Evolutionary conservation across 257 asterid species (phyloP).

Genomic region (Solanum etuberosum): DNA sequence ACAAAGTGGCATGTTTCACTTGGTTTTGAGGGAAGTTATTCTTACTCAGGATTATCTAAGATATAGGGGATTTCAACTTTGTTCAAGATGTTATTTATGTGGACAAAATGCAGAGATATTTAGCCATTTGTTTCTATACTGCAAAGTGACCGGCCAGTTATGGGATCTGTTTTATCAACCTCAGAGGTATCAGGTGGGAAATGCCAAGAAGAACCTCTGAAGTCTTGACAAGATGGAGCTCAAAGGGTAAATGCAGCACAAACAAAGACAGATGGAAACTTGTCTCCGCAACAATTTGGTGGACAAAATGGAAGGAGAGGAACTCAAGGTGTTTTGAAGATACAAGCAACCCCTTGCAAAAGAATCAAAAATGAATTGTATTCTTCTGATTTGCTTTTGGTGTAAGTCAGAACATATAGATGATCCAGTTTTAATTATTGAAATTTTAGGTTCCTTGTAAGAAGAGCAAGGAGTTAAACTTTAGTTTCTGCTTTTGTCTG

Average conservation of each 20-base stretch:
- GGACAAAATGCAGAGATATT: background rate
- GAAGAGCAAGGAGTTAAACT: background rate
- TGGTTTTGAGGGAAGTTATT: background rate
- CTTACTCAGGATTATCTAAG: background rate
- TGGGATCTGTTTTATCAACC: background rate
- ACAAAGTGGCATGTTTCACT: background rate
- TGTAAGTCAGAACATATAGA: background rate
- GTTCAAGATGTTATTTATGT: background rate
- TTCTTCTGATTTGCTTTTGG: background rate
- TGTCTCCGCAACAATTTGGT: background rate
- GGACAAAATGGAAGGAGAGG: background rate
- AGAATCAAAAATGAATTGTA: background rate
- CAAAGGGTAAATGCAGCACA: background rate
- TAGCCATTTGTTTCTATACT: background rate
- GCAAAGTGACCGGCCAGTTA: background rate
- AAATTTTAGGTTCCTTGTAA: background rate
- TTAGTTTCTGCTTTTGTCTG: background rate
- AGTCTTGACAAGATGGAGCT: background rate
- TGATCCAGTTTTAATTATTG: background rate
- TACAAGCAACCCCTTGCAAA: background rate
- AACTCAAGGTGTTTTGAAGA: background rate
- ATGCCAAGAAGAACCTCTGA: background rate
- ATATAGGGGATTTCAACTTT: background rate
- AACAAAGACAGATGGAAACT: background rate
- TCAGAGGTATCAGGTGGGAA: background rate